Conservation (phyloP, 805 yeast genomes). For the Cyberlindnera sargentensis region DNA sequence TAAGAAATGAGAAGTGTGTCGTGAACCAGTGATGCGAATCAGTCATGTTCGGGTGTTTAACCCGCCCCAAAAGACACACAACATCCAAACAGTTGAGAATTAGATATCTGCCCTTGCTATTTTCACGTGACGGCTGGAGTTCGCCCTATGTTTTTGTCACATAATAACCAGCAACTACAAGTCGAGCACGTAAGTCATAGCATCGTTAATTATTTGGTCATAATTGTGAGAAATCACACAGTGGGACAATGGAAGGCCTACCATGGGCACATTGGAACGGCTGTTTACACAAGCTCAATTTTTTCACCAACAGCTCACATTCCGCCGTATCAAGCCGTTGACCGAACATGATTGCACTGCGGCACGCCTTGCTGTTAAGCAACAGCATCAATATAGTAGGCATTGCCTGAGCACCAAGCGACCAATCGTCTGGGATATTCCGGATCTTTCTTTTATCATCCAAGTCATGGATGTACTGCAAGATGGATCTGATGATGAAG, state of each 20-base stretch:
- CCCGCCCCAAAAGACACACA: neutral
- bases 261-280: constrained; percentile 89
- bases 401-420: constrained; percentile 31
- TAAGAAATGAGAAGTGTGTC: neutral
- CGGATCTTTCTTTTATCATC: constrained; percentile 24
- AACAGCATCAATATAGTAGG: constrained; percentile 47
- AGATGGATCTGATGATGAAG: constrained; percentile 31
- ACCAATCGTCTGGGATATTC: constrained; percentile 27
- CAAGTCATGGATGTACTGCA: constrained; percentile 41
- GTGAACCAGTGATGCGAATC: neutral
- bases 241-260: constrained; percentile 62
- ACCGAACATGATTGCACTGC: constrained; percentile 69
- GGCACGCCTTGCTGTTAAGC: constrained; percentile 57
- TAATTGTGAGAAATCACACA: constrained; percentile 23
- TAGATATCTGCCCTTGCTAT: too few species aligned
- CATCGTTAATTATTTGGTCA: neutral
- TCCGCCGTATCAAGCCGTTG: constrained; percentile 35
- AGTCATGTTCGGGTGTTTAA: neutral
- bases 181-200: neutral
- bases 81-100: too few species aligned
- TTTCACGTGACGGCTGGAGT: too few species aligned
- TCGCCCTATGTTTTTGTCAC: too few species aligned
- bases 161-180: neutral
- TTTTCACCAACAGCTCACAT: constrained; percentile 36
- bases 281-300: constrained; percentile 39